Evolutionary conservation across 805 yeast genomes (phyloP).

Genomic region (Metschnikowia continentalis): DNA sequence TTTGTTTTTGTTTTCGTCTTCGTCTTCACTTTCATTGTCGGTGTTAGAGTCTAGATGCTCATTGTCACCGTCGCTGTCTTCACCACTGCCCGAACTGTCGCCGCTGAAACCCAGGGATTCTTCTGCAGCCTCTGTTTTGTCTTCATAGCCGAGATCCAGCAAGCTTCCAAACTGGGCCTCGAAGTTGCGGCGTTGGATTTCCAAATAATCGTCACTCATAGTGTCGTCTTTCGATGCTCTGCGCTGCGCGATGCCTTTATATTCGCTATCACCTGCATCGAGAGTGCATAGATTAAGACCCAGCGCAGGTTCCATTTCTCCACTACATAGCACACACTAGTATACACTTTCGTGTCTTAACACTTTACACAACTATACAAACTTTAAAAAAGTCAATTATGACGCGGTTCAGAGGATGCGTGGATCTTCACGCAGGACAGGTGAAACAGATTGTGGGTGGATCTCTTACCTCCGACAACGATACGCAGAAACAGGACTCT

Average conservation of each 20-base stretch:
- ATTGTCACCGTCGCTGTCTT: slow-evolving; percentile 2
- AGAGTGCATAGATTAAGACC: not conserved
- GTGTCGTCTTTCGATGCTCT: not conserved
- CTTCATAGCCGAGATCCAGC: slow-evolving; percentile 51
- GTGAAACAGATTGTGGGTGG: slow-evolving; percentile 98
- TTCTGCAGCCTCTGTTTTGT: slow-evolving; percentile 17
- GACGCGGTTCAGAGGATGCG: slow-evolving; percentile 92
- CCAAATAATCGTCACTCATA: slow-evolving; percentile 39
- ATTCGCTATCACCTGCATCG: not conserved
- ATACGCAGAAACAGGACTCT: slow-evolving; percentile 28
- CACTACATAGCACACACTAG: too few species aligned
- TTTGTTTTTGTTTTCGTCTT: too few species aligned
- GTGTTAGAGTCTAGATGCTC: not conserved
- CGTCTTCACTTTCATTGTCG: not conserved
- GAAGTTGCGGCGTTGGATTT: slow-evolving; percentile 53
- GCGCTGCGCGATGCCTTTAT: slow-evolving; percentile 2
- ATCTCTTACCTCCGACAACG: slow-evolving; percentile 55
- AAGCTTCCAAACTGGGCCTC: slow-evolving; percentile 62
- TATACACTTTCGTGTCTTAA: too few species aligned
- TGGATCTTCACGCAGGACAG: slow-evolving; percentile 90
- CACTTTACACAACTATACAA: too few species aligned
- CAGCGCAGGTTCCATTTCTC: not conserved
- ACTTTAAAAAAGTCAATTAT: slow-evolving; percentile 30
- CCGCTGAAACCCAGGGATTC: slow-evolving; percentile 11
- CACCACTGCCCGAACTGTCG: not conserved